Base-by-base conservation (phyloP, 2,329 filamentous ascomycete genomes). In the Fonsecaea erecta region DNA sequence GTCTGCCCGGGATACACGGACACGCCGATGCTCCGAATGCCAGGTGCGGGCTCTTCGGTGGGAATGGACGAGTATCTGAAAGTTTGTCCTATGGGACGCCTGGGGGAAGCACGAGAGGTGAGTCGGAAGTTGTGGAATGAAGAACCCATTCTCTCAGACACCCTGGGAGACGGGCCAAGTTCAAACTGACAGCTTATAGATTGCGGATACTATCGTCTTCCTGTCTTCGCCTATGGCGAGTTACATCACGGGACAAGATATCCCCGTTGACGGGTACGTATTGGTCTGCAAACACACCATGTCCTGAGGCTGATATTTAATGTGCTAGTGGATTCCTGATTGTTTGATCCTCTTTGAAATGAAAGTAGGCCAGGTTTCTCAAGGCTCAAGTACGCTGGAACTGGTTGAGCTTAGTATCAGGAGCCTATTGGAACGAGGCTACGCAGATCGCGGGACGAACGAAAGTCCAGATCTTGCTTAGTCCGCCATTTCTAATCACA, bases 141-240 rank as follows among this genome's bases (percentile, higher is more conserved):
- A 52, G 12, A 32, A 11, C 1, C 30, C 6, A 3, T n/a, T 34
- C 32, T 11, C 32, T 34, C 7, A 2, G 32, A 34, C 32, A 12
- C 2, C 9, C 32, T 34, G 3, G 37, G 28, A 35, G 11, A 9
- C 52, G 14, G 30, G 28, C 28, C 14, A 12, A 11, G 1, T 4
- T 18, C 43, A 48, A 9, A 21, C 3, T 18, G 11, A 5, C 21
- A 7, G 43, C 21, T 48, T 48, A 32, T 24, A 62, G 59, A 40
- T 62, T 16, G 60, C 60, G 7, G 60, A 63, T 16, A 52, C 57
- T 9, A 63, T 63, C 16, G 18, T 56, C 11, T 63, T 63, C n/a
- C 37, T 63, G 30, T 56, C 52, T 9, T 63, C 60, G n/a, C 60
- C 60, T 3, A 46, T 63, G 60, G 52, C 46, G 34, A 34, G 60